Evolutionary conservation across 1,284 basidiomycete species (phyloP), one percentile per base, ranked within the genome.

Genomic region (Sanghuangporus baumii): DNA sequence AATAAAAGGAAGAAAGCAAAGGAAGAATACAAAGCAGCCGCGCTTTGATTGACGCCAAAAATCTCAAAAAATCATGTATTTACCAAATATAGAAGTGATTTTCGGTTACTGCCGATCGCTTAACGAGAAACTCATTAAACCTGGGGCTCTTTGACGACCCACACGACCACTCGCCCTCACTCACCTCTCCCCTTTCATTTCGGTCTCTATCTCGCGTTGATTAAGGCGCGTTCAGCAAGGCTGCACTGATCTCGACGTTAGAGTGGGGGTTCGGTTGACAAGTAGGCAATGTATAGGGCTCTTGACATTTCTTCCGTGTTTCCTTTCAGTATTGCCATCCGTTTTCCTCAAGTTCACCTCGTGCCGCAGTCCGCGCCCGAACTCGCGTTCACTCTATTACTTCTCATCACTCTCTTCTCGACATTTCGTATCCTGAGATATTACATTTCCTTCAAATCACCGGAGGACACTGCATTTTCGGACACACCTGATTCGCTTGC

Each of bases 211-310:
- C 8, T 59, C 57, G 57, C 47, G 57, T 16, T 36, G 43, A 7
- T 5, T 23, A 48, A 47, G 43, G 43, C 57, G 57, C 57, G 37
- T 34, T 8, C 6, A 48, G n/a, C 41, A 23, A 48, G 46, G 56
- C 56, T 57, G 56, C 41, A 6, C 38, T 40, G n/a, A 37, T 11
- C 31, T 34, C 52, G 52, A n/a, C 34, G 23, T 26, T 51, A n/a
- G 11, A 12, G 12, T 18, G 36, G 56, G n/a, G n/a, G 56, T 18
- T 23, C 34, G 14, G 14, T 11, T 18, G 9, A 7, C 57, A 50
- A 37, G 56, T 36, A 37, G 59, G 59, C 51, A 16, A 61, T 61
- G 59, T 61, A 61, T 40, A 61, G 41, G 52, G 26, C 59, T 34
- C 43, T 61, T 20, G 51, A 61, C 52, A n/a, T 55, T 41, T 20